Evolutionary conservation across 2,329 filamentous ascomycete genomes (phyloP).

Genomic region (Rosellinia necatrix): DNA sequence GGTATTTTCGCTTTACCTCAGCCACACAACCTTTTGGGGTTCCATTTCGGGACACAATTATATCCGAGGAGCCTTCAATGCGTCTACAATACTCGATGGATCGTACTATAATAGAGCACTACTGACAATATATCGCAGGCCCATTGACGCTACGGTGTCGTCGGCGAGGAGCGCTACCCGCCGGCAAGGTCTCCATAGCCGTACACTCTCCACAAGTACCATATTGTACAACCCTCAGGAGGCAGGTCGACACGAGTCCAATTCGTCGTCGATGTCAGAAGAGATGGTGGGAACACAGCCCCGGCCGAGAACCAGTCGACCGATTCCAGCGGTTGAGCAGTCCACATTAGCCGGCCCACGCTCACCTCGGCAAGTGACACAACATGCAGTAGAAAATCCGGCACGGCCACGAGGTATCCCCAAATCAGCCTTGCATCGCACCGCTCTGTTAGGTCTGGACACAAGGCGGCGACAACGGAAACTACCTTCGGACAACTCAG

Average conservation of each 20-base stretch:
- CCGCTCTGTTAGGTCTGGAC: slow-evolving; percentile 58
- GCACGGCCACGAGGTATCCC: slow-evolving; percentile 61
- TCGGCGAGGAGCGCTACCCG: slow-evolving; percentile 42
- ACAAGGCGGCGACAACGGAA: slow-evolving; percentile 47
- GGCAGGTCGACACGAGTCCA: slow-evolving; percentile 40
- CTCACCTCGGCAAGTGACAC: slow-evolving; percentile 52
- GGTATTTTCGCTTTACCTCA: neutral
- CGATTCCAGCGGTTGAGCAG: slow-evolving; percentile 44
- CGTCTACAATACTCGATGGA: neutral
- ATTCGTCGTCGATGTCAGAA: slow-evolving; percentile 52
- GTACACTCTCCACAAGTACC: slow-evolving; percentile 80
- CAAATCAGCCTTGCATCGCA: slow-evolving; percentile 61
- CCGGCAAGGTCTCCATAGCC: slow-evolving; percentile 60
- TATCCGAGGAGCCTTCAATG: neutral
- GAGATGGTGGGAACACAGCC: slow-evolving; percentile 39
- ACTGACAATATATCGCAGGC: too few species aligned
- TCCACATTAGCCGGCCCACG: slow-evolving; percentile 45
- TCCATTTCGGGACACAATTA: neutral
- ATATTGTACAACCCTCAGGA: slow-evolving; percentile 79
- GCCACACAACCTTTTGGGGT: neutral
- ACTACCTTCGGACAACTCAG: slow-evolving; percentile 61
- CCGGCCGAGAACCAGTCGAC: slow-evolving; percentile 46
- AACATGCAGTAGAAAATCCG: slow-evolving; percentile 47
- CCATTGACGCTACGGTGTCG: slow-evolving; percentile 41
- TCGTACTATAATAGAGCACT: neutral